Evolutionary conservation across 306 rosid species (phyloP), one percentile per base, ranked within the genome.

Genomic region (Pueraria montana): DNA sequence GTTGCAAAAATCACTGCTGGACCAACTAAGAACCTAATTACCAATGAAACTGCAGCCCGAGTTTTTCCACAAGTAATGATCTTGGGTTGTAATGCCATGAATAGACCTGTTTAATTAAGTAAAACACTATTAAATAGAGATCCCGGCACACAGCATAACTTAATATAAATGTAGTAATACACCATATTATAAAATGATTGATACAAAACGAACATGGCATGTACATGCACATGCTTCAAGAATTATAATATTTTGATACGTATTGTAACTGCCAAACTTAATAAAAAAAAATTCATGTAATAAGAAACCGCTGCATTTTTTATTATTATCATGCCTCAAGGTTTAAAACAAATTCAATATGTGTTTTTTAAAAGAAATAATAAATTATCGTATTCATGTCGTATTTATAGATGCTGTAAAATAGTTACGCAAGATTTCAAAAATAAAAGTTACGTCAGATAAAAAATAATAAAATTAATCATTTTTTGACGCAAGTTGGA

Each of bases 21-120:
- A 30, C 83, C 81, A 13, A 58, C 27, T 70, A 87, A 84, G 49
- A 87, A 87, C 74, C n/a, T 84, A 45, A 84, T 53, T 53, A 11
- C 70, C 78, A 84, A 43, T 53, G 89, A 45, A 38, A 80, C 64
- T 55, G 83, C 10, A 21, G 85, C 83, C 26, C 4, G 2, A 3
- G 77, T 23, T 46, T 80, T 87, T 30, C 87, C 85, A 71, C 87
- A 80, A 24, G 85, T 79, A 62, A 87, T 80, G 81, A 84, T 13
- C 69, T 71, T 84, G 14, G 87, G 83, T 80, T 87, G 85, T 55
- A 80, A 84, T 55, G 81, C 89, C 81, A 64, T 84, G 85, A 87
- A 87, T 17, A 80, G 8, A 30, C 89, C 89, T 87, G 66, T 71
- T 63, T 23, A 77, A 74, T 36, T 42, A 32, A 21, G n/a, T 11